Evolutionary conservation across 192 early-diverging fungal genomes (phyloP).

Genomic region (Podila horticola): DNA sequence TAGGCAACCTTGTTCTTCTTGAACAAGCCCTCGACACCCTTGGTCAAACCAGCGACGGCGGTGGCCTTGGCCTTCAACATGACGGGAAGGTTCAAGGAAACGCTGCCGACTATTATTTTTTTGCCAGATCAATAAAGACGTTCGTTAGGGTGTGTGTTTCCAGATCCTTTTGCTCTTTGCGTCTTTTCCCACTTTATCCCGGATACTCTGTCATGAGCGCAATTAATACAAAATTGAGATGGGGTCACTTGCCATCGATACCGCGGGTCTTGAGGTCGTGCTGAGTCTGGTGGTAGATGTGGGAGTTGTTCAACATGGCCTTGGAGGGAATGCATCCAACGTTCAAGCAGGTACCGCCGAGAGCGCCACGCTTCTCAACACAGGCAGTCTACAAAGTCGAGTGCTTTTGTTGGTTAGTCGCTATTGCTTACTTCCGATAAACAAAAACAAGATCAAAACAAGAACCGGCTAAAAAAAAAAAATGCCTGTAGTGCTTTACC

Average conservation of each 20-base stretch:
- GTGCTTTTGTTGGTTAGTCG: neutral
- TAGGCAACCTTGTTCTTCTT: conserved; percentile 99
- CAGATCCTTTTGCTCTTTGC: neutral
- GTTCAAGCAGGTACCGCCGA: conserved; percentile 99
- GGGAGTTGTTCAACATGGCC: conserved; percentile 98
- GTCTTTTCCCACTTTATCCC: neutral
- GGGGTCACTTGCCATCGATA: conserved; percentile 76
- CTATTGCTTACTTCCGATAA: neutral
- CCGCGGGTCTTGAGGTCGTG: conserved; percentile 94
- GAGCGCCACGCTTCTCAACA: conserved; percentile 93
- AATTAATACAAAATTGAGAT: neutral
- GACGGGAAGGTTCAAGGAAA: conserved; percentile 85
- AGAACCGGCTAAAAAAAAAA: too few species aligned
- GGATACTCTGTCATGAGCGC: neutral
- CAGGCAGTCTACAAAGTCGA: conserved; percentile 81
- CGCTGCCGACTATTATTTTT: conserved; percentile 68
- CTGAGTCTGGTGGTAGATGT: conserved; percentile 93
- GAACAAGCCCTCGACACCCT: conserved; percentile 93
- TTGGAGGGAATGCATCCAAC: conserved; percentile 99
- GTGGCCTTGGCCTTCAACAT: conserved; percentile 95
- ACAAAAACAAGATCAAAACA: neutral
- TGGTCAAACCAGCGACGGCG: conserved; percentile 88
- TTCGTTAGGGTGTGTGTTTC: too few species aligned
- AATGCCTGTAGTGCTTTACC: conserved; percentile 56
- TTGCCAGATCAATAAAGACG: neutral